Conservation (phyloP, 192 early-diverging fungal species). For the Coemansia aciculifera region DNA sequence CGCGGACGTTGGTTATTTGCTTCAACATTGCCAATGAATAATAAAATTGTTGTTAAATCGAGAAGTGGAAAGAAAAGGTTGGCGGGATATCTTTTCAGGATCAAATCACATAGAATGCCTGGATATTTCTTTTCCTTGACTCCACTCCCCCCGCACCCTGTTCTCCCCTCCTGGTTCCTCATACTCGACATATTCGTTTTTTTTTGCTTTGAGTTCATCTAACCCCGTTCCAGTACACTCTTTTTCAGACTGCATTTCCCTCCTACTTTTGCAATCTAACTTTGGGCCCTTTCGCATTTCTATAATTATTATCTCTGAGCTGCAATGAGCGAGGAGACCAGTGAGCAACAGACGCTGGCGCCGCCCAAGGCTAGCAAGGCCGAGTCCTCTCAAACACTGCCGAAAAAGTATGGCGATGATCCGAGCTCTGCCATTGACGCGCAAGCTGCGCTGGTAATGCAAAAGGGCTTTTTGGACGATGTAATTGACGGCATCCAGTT, state of each 20-base stretch:
- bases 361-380: conserved; percentile 3
- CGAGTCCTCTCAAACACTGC: conserved; percentile 6
- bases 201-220: neutral
- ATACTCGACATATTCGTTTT: neutral
- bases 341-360: conserved; percentile 6
- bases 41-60: neutral
- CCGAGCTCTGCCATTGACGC: conserved; percentile 39
- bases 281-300: neutral
- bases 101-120: neutral
- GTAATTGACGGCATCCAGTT: conserved; percentile 52
- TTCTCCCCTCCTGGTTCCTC: neutral
- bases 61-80: neutral
- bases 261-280: neutral
- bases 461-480: conserved; percentile 56
- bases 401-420: conserved; percentile 30
- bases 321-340: conserved; percentile 13
- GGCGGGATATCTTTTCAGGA: neutral
- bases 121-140: neutral
- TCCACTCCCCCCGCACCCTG: neutral
- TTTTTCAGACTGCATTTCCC: conserved; percentile 11
- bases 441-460: conserved; percentile 46
- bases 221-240: neutral
- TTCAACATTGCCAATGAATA: conserved; percentile 37
- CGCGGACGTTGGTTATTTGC: conserved; percentile 45
- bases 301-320: neutral